Conservation (phyloP, 2,329 filamentous ascomycete species). For the Calonectria ilicicola region DNA sequence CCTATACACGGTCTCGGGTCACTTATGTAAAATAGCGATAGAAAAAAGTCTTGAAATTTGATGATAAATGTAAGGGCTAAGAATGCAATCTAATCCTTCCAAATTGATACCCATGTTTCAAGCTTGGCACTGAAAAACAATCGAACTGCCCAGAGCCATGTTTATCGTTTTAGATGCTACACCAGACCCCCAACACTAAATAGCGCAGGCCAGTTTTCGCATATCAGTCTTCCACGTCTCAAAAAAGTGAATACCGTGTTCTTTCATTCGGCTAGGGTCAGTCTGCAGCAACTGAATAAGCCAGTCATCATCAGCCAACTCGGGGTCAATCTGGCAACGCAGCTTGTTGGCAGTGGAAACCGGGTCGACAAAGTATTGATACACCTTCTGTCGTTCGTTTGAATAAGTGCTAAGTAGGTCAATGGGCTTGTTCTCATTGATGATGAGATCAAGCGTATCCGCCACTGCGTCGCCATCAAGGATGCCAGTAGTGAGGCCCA, state of each 20-base stretch:
- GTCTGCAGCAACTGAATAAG: neutral
- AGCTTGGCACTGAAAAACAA: too few species aligned
- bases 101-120: too few species aligned
- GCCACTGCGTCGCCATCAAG: neutral
- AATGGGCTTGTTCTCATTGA: neutral
- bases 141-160: too few species aligned
- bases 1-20: too few species aligned
- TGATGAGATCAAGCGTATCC: neutral
- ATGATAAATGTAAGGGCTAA: too few species aligned
- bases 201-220: neutral
- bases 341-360: neutral
- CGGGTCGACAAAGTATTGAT: neutral
- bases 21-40: too few species aligned
- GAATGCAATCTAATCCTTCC: too few species aligned
- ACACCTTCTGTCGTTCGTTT: neutral
- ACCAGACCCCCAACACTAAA: neutral
- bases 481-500: neutral
- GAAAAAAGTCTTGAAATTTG: too few species aligned
- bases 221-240: neutral
- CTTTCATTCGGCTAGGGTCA: neutral
- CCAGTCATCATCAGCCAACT: neutral
- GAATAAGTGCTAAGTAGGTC: neutral
- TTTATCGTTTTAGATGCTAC: neutral
- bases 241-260: neutral
- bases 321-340: neutral